Evolutionary conservation across 805 yeast species (phyloP).

Genomic region (Candida coleopterorum): DNA sequence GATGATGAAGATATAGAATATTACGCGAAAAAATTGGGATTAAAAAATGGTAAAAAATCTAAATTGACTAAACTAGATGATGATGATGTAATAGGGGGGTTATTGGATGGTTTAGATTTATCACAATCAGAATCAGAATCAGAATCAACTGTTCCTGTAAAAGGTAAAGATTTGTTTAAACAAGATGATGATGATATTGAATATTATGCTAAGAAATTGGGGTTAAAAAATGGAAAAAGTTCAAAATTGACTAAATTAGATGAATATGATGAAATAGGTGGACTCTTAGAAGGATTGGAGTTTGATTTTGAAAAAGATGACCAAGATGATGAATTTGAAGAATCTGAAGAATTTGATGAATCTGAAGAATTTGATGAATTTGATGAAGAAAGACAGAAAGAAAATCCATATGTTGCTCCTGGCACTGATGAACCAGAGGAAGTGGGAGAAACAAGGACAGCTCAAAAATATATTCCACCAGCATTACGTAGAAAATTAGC

Average conservation of each 20-base stretch:
- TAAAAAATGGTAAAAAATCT: slow-evolving; percentile 48
- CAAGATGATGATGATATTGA: slow-evolving; percentile 75
- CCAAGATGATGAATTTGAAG: slow-evolving; percentile 15
- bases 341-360: slow-evolving; percentile 15
- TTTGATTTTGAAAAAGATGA: slow-evolving; percentile 14
- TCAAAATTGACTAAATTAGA: slow-evolving; percentile 38
- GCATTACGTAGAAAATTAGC: slow-evolving; percentile 60
- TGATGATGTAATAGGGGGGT: slow-evolving; percentile 77
- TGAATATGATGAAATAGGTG: slow-evolving; percentile 8
- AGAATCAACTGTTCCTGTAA: slow-evolving; percentile 23
- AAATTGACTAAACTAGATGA: slow-evolving; percentile 49
- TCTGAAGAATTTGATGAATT: slow-evolving; percentile 13
- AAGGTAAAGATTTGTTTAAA: slow-evolving; percentile 35
- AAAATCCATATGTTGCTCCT: slow-evolving; percentile 77
- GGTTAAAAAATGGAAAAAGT: slow-evolving; percentile 53
- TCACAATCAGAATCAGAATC: slow-evolving; percentile 19
- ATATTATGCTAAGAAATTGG: slow-evolving; percentile 78
- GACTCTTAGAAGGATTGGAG: slow-evolving; percentile 5
- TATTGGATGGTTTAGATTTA: slow-evolving; percentile 70
- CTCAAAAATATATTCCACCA: slow-evolving; percentile 75
- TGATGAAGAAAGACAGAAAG: slow-evolving; percentile 28
- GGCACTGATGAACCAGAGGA: slow-evolving; percentile 10
- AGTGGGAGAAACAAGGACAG: slow-evolving; percentile 13
- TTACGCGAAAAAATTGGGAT: slow-evolving; percentile 77
- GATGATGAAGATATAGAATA: slow-evolving; percentile 79